These are phyloP conservation scores for Globisporangium viniferum DNA, from an alignment of 352 stramenopile species.

Conservation along the genomic window DNA sequence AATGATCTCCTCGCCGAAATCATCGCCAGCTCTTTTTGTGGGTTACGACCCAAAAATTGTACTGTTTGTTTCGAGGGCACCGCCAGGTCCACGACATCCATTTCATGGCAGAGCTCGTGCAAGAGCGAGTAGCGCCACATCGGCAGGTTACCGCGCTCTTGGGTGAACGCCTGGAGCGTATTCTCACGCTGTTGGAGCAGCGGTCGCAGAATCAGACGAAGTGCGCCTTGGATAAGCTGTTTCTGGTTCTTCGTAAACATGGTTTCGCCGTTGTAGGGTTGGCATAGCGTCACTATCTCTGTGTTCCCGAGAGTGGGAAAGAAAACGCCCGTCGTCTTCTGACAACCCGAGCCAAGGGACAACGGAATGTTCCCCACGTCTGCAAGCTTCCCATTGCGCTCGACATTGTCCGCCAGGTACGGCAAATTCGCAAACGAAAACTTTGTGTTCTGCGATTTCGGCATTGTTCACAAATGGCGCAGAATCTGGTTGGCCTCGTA, in stretches of 20 bases:
- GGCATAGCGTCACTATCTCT: neutral
- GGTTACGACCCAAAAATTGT: too few relatives aligned
- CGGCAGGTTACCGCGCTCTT: neutral
- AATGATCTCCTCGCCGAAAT: too few relatives aligned
- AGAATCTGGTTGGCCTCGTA: slow-evolving; percentile 13
- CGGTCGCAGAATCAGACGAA: neutral
- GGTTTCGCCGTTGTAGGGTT: slow-evolving; percentile 10
- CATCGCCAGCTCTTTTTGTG: too few relatives aligned
- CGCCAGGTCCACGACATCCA: slow-evolving; percentile 6
- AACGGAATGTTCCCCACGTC: neutral
- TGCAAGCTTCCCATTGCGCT: too few relatives aligned
- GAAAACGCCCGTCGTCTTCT: neutral
- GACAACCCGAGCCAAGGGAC: neutral
- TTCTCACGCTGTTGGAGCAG: slow-evolving; percentile 6
- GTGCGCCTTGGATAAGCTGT: neutral
- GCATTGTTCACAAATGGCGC: neutral
- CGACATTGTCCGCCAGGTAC: neutral
- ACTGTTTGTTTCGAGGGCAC: too few relatives aligned
- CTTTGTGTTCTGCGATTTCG: neutral
- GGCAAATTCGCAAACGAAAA: slow-evolving; percentile 1
- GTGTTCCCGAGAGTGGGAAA: neutral
- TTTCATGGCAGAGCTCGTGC: slow-evolving; percentile 7
- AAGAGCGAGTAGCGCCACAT: slow-evolving; percentile 7
- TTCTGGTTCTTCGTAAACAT: slow-evolving; percentile 3
- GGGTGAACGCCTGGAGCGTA: slow-evolving; percentile 1